These are phyloP conservation scores for Oropetium thomaeum DNA, from an alignment of 176 grass and related monocot genomes.

Conservation along the genomic window DNA sequence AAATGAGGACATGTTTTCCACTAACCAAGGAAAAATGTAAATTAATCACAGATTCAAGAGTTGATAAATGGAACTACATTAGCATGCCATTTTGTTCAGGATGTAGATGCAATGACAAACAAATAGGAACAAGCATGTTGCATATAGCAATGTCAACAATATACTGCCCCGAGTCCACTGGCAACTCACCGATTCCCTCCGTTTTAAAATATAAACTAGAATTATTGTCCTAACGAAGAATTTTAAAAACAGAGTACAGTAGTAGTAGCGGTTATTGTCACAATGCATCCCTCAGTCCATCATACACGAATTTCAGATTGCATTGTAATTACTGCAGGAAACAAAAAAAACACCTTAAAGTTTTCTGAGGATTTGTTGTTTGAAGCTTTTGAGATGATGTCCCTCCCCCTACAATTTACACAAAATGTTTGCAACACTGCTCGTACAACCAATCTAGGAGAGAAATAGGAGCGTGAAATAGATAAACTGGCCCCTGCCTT, in stretches of 20 bases:
- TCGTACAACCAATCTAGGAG: background rate
- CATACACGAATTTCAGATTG: background rate
- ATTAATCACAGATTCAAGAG: background rate
- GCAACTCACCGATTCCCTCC: conserved; percentile 12
- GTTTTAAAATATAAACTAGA: too few species aligned
- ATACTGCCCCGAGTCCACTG: background rate
- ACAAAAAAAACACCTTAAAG: background rate
- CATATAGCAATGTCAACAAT: background rate
- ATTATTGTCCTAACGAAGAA: too few species aligned
- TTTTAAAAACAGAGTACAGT: too few species aligned
- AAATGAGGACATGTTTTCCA: background rate
- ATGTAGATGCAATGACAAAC: conserved; percentile 1
- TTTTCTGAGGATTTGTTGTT: background rate
- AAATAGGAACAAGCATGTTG: background rate
- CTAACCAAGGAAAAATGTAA: background rate
- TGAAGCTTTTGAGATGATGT: background rate
- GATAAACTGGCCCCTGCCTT: background rate
- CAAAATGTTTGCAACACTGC: background rate
- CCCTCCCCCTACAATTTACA: background rate
- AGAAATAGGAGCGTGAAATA: background rate
- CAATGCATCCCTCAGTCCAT: background rate
- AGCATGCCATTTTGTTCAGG: background rate
- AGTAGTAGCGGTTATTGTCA: too few species aligned
- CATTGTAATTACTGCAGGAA: background rate
- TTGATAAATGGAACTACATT: background rate